Base-by-base conservation (phyloP, 2,329 filamentous ascomycete genomes). In the Hymenoscyphus albidus region DNA sequence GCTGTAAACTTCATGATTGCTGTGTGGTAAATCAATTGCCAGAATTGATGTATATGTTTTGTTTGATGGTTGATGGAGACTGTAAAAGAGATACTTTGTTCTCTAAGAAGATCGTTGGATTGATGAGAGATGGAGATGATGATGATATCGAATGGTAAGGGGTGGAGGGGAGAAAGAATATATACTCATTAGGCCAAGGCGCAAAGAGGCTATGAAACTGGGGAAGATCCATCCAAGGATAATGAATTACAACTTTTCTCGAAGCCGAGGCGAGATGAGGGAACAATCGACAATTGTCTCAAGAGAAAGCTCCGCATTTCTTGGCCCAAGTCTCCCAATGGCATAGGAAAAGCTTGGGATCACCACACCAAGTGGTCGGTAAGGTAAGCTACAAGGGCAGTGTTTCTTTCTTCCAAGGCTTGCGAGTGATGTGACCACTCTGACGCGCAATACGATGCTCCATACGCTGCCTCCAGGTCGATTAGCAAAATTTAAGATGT, bases 1-100 rank as follows among this genome's bases (percentile, higher is more conserved):
- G 35, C 57, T 31, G 62, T 56, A 13, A 32, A n/a, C 62, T 64
- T 61, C 62, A 64, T 64, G 56, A 57, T 62, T 55, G 35, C 18
- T 40, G 60, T 27, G 40, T 40, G 22, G n/a, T 54, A 27, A 54
- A 54, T 54, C n/a, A 9, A 7, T 62, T 22, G 40, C n/a, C 39
- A 35, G 51, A 22, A 62, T 14, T 9, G 55, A 56, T 55, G n/a
- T 39, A 22, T 5, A 22, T 51, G 12, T 32, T 61, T 60, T 58
- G 16, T 60, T 40, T 57, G 35, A 27, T 42, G 10, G 14, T 18
- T n/a, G 44, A 48, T 31, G 18, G 18, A 32, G 14, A 35, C n/a
- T 31, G 13, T 55, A 27, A 32, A 55, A 55, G 32, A 44, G 14
- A 10, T 27, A 27, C 22, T 54, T 18, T 22, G 13, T 4, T 27